A percentile compares a stretch with the other conserved stretches of the same genome.
These are phyloP conservation scores for Hypericum perforatum DNA, from an alignment of 345 rosid genomes.

Conservation along the genomic window DNA sequence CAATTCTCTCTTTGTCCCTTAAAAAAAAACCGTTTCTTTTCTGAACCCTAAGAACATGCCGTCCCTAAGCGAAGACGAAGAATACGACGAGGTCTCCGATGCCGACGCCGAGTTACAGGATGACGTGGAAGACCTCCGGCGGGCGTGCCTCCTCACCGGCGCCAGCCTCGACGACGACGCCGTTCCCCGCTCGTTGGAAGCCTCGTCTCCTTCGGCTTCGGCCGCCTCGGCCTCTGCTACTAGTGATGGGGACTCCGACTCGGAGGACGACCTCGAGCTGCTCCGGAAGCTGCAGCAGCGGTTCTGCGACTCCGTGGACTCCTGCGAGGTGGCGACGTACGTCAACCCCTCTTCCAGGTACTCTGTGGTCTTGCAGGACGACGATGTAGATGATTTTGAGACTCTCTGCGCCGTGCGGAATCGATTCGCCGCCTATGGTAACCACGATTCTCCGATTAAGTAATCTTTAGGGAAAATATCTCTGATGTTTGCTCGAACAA, in stretches of 20 bases:
- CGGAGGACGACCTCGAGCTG: conserved; percentile 57
- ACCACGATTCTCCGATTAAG: conserved; percentile 28
- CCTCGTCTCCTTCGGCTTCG: conserved; percentile 11
- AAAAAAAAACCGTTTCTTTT: no score
- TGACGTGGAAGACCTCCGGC: conserved; percentile 72
- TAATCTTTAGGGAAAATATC: not conserved
- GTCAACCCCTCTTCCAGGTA: conserved; percentile 23
- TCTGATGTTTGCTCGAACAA: not conserved
- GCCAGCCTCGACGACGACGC: conserved; percentile 27
- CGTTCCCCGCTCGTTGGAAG: not conserved
- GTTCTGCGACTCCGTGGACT: conserved; percentile 29
- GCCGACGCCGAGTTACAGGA: conserved; percentile 42
- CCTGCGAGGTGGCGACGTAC: conserved; percentile 21
- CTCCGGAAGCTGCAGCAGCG: conserved; percentile 41
- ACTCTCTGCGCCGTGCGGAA: conserved; percentile 59
- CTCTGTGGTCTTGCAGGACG: conserved; percentile 36
- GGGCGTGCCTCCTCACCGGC: conserved; percentile 53
- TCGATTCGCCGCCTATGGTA: conserved; percentile 52
- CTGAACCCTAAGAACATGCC: no score
- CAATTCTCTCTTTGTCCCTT: no score
- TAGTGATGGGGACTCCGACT: conserved; percentile 22
- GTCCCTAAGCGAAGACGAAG: conserved; percentile 25
- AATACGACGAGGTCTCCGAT: conserved; percentile 21
- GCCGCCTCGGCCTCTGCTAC: no score
- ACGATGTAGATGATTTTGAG: conserved; percentile 50